These are phyloP conservation scores for Ophiocordyceps polyrhachis-furcata DNA, from an alignment of 2,329 filamentous ascomycete genomes.

Conservation along the genomic window DNA sequence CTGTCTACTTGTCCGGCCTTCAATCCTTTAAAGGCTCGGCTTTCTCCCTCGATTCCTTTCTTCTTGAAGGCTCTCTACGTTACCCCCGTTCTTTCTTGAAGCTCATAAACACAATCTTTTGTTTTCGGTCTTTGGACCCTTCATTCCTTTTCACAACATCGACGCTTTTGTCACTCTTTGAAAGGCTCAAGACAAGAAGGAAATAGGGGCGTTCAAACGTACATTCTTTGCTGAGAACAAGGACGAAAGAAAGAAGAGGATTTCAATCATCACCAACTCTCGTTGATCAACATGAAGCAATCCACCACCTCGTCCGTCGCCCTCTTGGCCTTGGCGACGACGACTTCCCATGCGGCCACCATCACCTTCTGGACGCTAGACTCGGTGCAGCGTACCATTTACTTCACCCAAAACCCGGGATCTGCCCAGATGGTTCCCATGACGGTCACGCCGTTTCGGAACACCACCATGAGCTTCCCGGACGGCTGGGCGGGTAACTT, in stretches of 20 bases:
- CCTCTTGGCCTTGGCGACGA: slow-evolving; percentile 22
- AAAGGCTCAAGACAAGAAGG: background rate
- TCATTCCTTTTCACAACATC: slow-evolving; percentile 7
- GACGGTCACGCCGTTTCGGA: slow-evolving; percentile 18
- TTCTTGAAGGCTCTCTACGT: background rate
- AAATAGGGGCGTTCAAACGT: background rate
- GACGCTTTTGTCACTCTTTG: slow-evolving; percentile 8
- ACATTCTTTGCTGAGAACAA: background rate
- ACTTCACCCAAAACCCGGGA: slow-evolving; percentile 28
- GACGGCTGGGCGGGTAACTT: slow-evolving; percentile 29
- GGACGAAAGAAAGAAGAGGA: no score
- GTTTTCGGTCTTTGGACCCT: slow-evolving; percentile 1
- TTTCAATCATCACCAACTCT: background rate
- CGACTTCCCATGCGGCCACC: slow-evolving; percentile 24
- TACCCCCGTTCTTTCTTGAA: background rate
- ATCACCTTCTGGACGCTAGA: slow-evolving; percentile 43
- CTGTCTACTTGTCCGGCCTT: background rate
- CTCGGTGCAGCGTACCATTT: slow-evolving; percentile 25
- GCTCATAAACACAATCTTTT: background rate
- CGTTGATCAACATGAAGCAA: slow-evolving; percentile 26
- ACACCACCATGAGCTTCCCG: slow-evolving; percentile 24
- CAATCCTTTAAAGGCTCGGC: background rate
- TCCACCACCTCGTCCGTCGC: slow-evolving; percentile 27
- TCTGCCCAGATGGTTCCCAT: slow-evolving; percentile 17
- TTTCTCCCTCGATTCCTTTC: background rate